Conservation (phyloP, 2,329 filamentous ascomycete species). For the Talaromyces sp. region DNA sequence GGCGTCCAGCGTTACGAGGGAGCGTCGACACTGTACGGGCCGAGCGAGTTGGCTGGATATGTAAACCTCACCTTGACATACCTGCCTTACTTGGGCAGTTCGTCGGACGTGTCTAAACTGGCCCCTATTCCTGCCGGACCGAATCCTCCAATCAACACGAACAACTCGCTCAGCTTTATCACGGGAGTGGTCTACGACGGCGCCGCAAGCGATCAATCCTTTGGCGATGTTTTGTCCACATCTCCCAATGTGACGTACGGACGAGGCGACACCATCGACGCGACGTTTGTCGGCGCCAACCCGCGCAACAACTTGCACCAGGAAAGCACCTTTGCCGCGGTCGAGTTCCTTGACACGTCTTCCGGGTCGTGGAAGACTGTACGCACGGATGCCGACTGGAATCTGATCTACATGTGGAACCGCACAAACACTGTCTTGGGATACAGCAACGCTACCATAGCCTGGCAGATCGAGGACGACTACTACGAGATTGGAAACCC, state of each 20-base stretch:
- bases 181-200: slow-evolving; percentile 71
- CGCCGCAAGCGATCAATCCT: slow-evolving; percentile 60
- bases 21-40: slow-evolving; percentile 85
- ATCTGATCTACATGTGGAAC: slow-evolving; percentile 74
- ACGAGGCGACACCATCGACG: slow-evolving; percentile 59
- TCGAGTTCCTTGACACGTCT: slow-evolving; percentile 58
- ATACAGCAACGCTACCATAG: slow-evolving; percentile 71
- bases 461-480: slow-evolving; percentile 70
- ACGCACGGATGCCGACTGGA: slow-evolving; percentile 76
- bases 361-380: slow-evolving; percentile 59
- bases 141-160: slow-evolving; percentile 71
- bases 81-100: slow-evolving; percentile 60
- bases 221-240: slow-evolving; percentile 61
- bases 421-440: slow-evolving; percentile 65
- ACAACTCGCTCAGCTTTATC: slow-evolving; percentile 75
- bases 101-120: slow-evolving; percentile 33
- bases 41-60: slow-evolving; percentile 76
- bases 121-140: slow-evolving; percentile 51
- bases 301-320: slow-evolving; percentile 81
- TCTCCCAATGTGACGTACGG: slow-evolving; percentile 52
- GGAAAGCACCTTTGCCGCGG: slow-evolving; percentile 70
- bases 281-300: slow-evolving; percentile 78
- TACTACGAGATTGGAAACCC: slow-evolving; percentile 38
- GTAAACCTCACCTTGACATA: slow-evolving; percentile 77
- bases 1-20: slow-evolving; percentile 85